Evolutionary conservation across 257 asterid genomes (phyloP), one percentile per base, ranked within the genome.

Genomic region (Paraleonurus japonicus): DNA sequence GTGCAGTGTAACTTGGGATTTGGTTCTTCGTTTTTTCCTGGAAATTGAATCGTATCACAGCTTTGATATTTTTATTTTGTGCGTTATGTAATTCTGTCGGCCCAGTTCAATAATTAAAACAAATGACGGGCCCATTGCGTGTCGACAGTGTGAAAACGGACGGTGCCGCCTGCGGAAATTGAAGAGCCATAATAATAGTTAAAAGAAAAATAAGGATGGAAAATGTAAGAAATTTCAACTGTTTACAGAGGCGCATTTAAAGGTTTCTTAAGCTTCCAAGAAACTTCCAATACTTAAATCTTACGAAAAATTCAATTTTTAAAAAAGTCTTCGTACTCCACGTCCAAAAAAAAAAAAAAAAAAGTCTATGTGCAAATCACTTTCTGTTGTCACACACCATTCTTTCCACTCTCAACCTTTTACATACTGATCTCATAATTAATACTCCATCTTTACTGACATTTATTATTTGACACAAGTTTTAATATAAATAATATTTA

Each of bases 11-110:
- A 53, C 41, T 54, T 55, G 1, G 22, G 57, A 28, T 54, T 30
- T 63, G 7, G 50, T 54, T 53, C 72, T 61, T 65, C 67, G 35
- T 17, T 7, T 41, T 55, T 76, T 76, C 72, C 73, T 20, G 55
- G 76, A 64, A 76, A 70, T 43, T 76, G 13, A 13, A 54, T 16
- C 22, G 26, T n/a, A n/a, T n/a, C n/a, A n/a, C n/a, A n/a, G n/a
- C n/a, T n/a, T n/a, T n/a, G n/a, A n/a, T n/a, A n/a, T n/a, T n/a
- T n/a, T n/a, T n/a, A n/a, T n/a, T n/a, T n/a, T n/a, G n/a, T n/a
- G n/a, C n/a, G n/a, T n/a, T n/a, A n/a, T n/a, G n/a, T n/a, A n/a
- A n/a, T n/a, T n/a, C n/a, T n/a, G n/a, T n/a, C n/a, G 48, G n/a
- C 48, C 48, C 48, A 4, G 3, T 12, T 41, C 48, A 41, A 10